phyloP scores from a whole-genome alignment of 2,329 filamentous ascomycete genomes.

The Paracorniculantispora psalliotae region DNA sequence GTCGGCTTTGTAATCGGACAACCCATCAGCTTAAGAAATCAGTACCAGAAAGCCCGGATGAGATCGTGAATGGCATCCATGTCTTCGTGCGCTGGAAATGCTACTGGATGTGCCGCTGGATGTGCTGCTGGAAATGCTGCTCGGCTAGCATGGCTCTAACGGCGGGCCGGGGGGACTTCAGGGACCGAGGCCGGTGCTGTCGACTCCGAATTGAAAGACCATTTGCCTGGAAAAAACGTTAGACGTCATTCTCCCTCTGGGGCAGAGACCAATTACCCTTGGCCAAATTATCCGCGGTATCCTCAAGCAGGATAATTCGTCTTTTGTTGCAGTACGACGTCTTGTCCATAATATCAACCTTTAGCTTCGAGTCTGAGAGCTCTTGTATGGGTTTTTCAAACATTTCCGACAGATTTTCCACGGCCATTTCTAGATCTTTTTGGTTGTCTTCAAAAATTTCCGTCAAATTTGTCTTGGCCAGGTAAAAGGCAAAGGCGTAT shows the following conservation, averaged over 20 bases:
- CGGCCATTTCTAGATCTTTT: conserved; percentile 94
- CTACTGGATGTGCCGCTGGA: too few species aligned
- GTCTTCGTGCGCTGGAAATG: too few species aligned
- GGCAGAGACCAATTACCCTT: conserved; percentile 52
- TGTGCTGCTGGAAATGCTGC: too few species aligned
- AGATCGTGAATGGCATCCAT: too few species aligned
- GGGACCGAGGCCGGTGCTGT: conserved; percentile 19
- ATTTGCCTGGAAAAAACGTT: conserved; percentile 33
- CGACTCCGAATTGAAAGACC: conserved; percentile 37
- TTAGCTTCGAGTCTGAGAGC: conserved; percentile 78
- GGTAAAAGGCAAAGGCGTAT: conserved; percentile 96
- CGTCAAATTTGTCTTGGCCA: conserved; percentile 91
- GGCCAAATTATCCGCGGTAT: conserved; percentile 88
- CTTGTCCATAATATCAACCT: conserved; percentile 98
- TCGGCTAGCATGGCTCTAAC: neutral
- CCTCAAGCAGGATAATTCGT: conserved; percentile 80
- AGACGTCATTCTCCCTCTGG: conserved; percentile 22
- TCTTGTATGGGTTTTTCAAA: conserved; percentile 95
- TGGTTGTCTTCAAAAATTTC: conserved; percentile 99
- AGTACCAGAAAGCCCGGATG: too few species aligned
- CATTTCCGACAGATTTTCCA: conserved; percentile 97
- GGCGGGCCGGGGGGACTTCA: neutral
- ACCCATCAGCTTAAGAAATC: too few species aligned
- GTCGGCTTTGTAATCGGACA: too few species aligned
- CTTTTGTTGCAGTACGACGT: conserved; percentile 94